Conservation (phyloP, 495 filamentous ascomycete species). For the Neurospora sp. region DNA sequence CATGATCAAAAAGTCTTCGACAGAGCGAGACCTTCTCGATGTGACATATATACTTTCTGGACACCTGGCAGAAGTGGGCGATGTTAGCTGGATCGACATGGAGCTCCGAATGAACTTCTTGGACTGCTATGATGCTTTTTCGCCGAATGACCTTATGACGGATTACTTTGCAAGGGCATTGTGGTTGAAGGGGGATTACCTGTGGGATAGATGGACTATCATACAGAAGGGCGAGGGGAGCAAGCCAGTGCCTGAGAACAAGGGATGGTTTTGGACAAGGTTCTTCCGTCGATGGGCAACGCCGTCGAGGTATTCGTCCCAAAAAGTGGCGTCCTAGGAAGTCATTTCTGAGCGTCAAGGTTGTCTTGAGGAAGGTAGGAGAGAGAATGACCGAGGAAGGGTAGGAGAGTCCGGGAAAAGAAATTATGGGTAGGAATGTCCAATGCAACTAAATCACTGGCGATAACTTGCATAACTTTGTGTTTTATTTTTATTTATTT, state of each 20-base stretch:
- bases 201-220: not conserved
- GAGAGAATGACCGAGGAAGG: not conserved
- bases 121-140: not conserved
- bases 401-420: not conserved
- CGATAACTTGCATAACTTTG: too few species aligned
- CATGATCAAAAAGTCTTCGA: not conserved
- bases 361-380: not conserved
- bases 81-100: not conserved
- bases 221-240: not conserved
- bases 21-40: not conserved
- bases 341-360: not conserved
- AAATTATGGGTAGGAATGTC: not conserved
- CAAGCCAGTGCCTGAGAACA: not conserved
- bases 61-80: not conserved
- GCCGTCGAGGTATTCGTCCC: not conserved
- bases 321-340: not conserved
- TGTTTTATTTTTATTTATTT: too few species aligned
- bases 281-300: not conserved
- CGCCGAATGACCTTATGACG: not conserved
- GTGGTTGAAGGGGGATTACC: not conserved
- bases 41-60: not conserved
- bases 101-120: not conserved
- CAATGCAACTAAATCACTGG: too few species aligned
- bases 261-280: not conserved
- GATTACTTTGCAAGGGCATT: not conserved